Base-by-base conservation (phyloP, 768 basidiomycete species). In the Rhodotorula toruloides region DNA sequence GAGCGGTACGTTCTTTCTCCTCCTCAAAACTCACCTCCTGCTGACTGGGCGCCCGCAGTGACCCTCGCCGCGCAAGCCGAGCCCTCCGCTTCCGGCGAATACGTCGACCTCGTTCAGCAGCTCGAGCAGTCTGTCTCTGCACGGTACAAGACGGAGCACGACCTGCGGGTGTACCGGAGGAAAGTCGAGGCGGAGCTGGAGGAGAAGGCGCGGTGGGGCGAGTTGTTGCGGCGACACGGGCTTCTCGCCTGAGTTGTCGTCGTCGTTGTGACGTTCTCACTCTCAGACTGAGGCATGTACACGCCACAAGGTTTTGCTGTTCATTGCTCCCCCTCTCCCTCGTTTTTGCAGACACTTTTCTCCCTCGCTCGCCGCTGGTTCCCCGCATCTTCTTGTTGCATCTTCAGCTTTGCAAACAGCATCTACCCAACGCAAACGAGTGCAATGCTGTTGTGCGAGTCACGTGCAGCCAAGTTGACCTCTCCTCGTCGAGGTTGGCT, bases 191-290 rank as follows among this genome's bases (percentile, higher is more conserved):
- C 29, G 1, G 62, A 68, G 27, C 16, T 63, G 27, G 49, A 46
- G 8, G 67, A 61, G 31, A 68, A 68, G 58, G 54, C 29, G 62
- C n/a, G 62, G 36, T 52, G 54, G 54, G 62, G 49, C 1, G 22
- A 27, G 49, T 32, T 68, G 27, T 29, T 63, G 48, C 46, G 62
- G 58, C 16, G 32, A 16, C 53, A 64, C 44, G 67, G 67, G 17
- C 37, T 68, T 25, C n/a, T 54, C 25, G 25, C n/a, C 10, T 54
- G 25, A 39, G 8, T n/a, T n/a, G n/a, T n/a, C n/a, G n/a, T n/a
- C n/a, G n/a, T n/a, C n/a, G n/a, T n/a, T n/a, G n/a, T n/a, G n/a
- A n/a, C n/a, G n/a, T n/a, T n/a, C n/a, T n/a, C n/a, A n/a, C n/a
- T n/a, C n/a, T n/a, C n/a, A n/a, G n/a, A n/a, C n/a, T n/a, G n/a